Evolutionary conservation across 495 filamentous ascomycete genomes (phyloP), one percentile per base, ranked within the genome.

Genomic region (Penicillium macrosclerotiorum): DNA sequence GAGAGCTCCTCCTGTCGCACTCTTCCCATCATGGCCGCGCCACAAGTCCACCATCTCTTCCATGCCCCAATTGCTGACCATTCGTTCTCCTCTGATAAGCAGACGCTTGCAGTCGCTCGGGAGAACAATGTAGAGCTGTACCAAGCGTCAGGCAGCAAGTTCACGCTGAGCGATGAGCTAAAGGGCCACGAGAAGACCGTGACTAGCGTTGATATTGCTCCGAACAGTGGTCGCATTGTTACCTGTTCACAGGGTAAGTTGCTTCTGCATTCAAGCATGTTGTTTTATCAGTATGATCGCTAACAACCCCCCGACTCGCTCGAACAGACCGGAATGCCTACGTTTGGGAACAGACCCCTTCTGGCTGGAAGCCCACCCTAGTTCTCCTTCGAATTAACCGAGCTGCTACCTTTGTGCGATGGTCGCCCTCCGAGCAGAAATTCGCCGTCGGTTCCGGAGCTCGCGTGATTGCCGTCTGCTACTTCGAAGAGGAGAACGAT

Each of bases 1-100:
- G 93, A 98, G 94, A 95, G 91, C 80, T 87, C 81, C 92, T 98
- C 93, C 93, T 96, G 92, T 88, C 88, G 67, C 60, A 46, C n/a
- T 30, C 29, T 13, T 22, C 50, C n/a, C 35, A 75, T 36, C 55
- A 97, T 96, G 92, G 76, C 86, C 34, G 55, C 83, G 47, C 88
- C 92, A 45, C 89, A 97, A 72, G 86, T 92, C 38, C 89, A 98
- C 68, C 93, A 96, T 61, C 88, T 98, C 42, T 97, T 97, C 72
- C 90, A 98, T 69, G 81, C 86, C 49, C 89, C 92, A 52, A 96
- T 98, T 59, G 87, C 91, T 30, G 93, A 98, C 72, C 93, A 98
- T 70, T 95, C 93, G 17, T 98, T 97, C 79, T 95, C 89, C 42
- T 83, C 89, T 29, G 93, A 98, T 69, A 85, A 83, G 62, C 74